A percentile compares a stretch with the other conserved stretches of the same genome.
Conservation (phyloP, 805 yeast species). For the Scheffersomyces stipitis region DNA sequence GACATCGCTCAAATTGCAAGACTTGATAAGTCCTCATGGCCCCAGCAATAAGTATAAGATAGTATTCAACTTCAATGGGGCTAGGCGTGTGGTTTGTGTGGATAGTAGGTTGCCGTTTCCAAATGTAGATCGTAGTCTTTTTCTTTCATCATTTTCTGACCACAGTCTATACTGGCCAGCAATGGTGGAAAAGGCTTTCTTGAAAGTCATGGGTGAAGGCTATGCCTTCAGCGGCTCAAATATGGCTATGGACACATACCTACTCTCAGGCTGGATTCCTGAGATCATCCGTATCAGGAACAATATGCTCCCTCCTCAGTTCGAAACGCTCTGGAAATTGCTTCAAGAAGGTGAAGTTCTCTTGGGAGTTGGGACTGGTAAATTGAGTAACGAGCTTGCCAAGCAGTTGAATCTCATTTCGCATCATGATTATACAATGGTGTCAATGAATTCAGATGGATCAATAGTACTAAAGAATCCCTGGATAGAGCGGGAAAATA, state of each 20-base stretch:
- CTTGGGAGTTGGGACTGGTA: conserved; percentile 71
- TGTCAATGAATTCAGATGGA: conserved; percentile 8
- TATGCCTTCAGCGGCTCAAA: conserved; percentile 74
- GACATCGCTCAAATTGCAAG: conserved; percentile 14
- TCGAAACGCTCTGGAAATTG: conserved; percentile 17
- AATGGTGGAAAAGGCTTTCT: conserved; percentile 73
- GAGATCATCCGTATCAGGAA: conserved; percentile 44
- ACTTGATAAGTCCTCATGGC: conserved; percentile 21
- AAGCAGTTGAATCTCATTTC: conserved; percentile 42
- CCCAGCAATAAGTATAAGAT: conserved; percentile 37
- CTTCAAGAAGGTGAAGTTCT: conserved; percentile 40
- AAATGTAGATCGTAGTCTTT: conserved; percentile 28
- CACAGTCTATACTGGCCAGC: conserved; percentile 59
- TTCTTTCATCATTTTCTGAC: conserved; percentile 29
- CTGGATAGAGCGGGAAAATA: conserved; percentile 26
- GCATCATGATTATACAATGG: conserved; percentile 70
- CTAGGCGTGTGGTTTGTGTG: conserved; percentile 44
- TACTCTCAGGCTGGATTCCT: conserved; percentile 73
- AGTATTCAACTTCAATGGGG: conserved; percentile 53
- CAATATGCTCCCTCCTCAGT: conserved; percentile 32
- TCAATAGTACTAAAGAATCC: conserved; percentile 30
- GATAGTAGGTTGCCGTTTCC: conserved; percentile 47
- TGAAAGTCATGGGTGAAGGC: conserved; percentile 57
- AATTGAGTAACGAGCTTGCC: conserved; percentile 32
- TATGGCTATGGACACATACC: conserved; percentile 65